Evolutionary conservation across 2,329 filamentous ascomycete species (phyloP), one percentile per base, ranked within the genome.

Genomic region (Microdochium paspali): DNA sequence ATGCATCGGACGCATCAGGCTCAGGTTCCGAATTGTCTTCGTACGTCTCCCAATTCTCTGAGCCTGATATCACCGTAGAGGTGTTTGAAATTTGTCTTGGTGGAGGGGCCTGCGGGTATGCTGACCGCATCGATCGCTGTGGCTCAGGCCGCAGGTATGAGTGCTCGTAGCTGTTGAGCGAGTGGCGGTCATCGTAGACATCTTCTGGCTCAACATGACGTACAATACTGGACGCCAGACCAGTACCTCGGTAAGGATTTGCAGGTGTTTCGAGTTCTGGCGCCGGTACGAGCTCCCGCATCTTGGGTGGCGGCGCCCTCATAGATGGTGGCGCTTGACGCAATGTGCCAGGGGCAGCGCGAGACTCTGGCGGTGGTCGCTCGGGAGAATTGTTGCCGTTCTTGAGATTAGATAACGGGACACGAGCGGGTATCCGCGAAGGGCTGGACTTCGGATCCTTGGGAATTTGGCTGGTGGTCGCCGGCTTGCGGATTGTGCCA

Each of bases 21-120:
- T 89, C 86, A 0, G 84, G 80, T 58, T 89, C 84, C 51, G 85
- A 89, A 54, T 77, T 81, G 62, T 95, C 88, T 56, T 93, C 90
- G 58, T 93, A 97, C 10, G 90, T 95, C 66, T 97, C 91, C 91
- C 91, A 97, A 64, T 97, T 97, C 67, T 97, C 91, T 3, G 88
- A 95, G 1, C 87, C 88, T 4, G 87, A 89, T 24, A 86, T 75
- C 21, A 75, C 76, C 1, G 85, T 88, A n/a, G 87, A 90, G 1
- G 84, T 84, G 54, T 82, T 82, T 6, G 84, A 88, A 15, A 85
- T 82, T 56, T 91, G 87, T 44, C 88, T 74, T 1, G 71, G 66
- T 1, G 66, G 66, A 10, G 64, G 66, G 15, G 67, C 68, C 26
- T 68, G 67, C 13, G 66, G 61, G 50, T 73, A 74, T n/a, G 58